phyloP scores from a whole-genome alignment of 495 filamentous ascomycete species.

The Talaromyces borbonicus region DNA sequence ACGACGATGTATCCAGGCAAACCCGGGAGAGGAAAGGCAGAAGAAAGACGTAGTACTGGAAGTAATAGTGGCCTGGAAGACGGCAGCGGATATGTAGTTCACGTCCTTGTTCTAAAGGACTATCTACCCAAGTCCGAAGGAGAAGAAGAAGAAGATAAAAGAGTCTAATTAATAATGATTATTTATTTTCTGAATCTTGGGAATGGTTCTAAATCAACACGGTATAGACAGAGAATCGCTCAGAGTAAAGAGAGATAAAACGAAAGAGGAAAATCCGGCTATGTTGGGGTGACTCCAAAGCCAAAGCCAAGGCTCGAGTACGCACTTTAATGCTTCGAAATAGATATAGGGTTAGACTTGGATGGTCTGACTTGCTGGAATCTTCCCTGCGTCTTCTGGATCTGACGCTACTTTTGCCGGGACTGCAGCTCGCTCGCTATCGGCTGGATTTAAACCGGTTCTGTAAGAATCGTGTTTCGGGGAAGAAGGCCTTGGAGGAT shows the following conservation, averaged over 20 bases:
- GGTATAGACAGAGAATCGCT: too few relatives aligned
- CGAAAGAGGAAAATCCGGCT: too few relatives aligned
- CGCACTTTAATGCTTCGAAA: too few relatives aligned
- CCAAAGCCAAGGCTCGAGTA: too few relatives aligned
- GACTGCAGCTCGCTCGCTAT: not conserved
- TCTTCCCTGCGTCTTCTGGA: not conserved
- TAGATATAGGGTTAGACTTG: not conserved
- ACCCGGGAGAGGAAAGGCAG: slow-evolving; percentile 33
- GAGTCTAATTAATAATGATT: not conserved
- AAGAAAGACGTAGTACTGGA: too few relatives aligned
- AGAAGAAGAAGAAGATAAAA: not conserved
- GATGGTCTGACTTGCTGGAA: not conserved
- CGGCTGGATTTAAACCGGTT: not conserved
- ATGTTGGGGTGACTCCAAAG: too few relatives aligned
- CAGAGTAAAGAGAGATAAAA: too few relatives aligned
- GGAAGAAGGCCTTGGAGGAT: too few relatives aligned
- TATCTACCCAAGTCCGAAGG: not conserved
- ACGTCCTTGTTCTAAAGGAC: slow-evolving; percentile 26
- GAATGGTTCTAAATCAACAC: too few relatives aligned
- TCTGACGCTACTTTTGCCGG: not conserved
- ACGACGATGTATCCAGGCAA: not conserved
- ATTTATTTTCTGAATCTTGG: too few relatives aligned
- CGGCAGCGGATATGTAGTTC: slow-evolving; percentile 37
- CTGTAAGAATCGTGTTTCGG: not conserved
- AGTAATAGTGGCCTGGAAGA: slow-evolving; percentile 39